Percentiles rank a stretch among this genome's conserved stretches.
These are phyloP conservation scores for Bacterosira constricta DNA, from an alignment of 108 stramenopile genomes.

Conservation along the genomic window DNA sequence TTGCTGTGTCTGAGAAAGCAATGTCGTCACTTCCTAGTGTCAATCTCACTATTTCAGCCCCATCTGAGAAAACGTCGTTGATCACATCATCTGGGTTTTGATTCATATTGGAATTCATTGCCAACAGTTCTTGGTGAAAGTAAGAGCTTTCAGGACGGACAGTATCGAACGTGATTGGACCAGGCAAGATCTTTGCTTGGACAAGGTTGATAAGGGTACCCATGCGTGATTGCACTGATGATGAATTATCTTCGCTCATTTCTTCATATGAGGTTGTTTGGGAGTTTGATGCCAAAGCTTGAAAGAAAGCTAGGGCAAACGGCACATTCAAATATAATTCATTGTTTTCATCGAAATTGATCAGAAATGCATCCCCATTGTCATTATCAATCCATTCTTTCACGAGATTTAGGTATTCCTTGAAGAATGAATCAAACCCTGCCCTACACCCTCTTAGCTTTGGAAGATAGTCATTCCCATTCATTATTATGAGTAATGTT, in stretches of 20 bases:
- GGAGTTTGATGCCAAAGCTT: slow-evolving; percentile 20
- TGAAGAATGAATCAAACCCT: slow-evolving; percentile 60
- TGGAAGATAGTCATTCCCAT: slow-evolving; percentile 93
- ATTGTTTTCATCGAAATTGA: slow-evolving; percentile 59
- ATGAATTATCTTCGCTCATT: not conserved
- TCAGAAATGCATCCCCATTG: slow-evolving; percentile 52
- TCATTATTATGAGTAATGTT: slow-evolving; percentile 77
- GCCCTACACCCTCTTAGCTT: slow-evolving; percentile 59
- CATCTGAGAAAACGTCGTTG: slow-evolving; percentile 31
- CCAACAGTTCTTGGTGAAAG: slow-evolving; percentile 27
- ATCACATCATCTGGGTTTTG: slow-evolving; percentile 5
- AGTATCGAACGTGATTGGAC: slow-evolving; percentile 47
- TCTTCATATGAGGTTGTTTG: not conserved
- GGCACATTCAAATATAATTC: slow-evolving; percentile 65
- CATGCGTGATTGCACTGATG: slow-evolving; percentile 22
- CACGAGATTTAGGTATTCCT: slow-evolving; percentile 40
- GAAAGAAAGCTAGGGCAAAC: slow-evolving; percentile 71
- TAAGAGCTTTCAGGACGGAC: slow-evolving; percentile 11
- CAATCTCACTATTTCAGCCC: slow-evolving; percentile 38
- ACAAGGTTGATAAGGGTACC: slow-evolving; percentile 59
- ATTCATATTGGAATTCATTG: slow-evolving; percentile 19
- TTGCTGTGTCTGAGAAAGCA: not conserved
- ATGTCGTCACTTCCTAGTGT: slow-evolving; percentile 25
- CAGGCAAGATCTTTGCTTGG: slow-evolving; percentile 58
- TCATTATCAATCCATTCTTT: slow-evolving; percentile 32